Evolutionary conservation across 2,329 filamentous ascomycete genomes (phyloP).

Genomic region (Aspergillus persii): DNA sequence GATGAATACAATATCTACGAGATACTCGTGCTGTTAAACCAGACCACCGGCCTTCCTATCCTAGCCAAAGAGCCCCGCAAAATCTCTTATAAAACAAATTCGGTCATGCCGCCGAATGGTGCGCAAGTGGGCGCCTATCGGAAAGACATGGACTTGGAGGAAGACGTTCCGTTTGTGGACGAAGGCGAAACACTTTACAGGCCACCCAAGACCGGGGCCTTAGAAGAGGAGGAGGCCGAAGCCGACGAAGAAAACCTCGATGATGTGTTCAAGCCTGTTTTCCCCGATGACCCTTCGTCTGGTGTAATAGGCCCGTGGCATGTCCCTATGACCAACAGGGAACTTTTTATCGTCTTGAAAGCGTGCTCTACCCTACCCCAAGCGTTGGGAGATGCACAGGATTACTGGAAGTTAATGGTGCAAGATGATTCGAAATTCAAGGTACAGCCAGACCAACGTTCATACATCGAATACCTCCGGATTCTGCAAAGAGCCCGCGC

Average conservation of each 20-base stretch:
- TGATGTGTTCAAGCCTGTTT: conserved; percentile 37
- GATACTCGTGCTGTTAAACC: conserved; percentile 71
- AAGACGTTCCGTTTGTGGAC: conserved; percentile 34
- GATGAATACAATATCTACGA: conserved; percentile 64
- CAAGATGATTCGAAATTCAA: conserved; percentile 44
- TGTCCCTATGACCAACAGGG: conserved; percentile 51
- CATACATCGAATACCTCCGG: conserved; percentile 67
- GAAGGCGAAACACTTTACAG: conserved; percentile 25
- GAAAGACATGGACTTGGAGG: conserved; percentile 14
- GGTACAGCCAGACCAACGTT: conserved; percentile 70
- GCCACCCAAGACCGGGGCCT: conserved; percentile 11
- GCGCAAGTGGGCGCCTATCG: background rate
- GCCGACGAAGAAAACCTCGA: conserved; percentile 30
- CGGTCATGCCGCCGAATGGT: background rate
- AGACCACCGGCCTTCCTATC: conserved; percentile 72
- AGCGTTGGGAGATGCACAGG: conserved; percentile 60
- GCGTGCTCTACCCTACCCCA: conserved; percentile 59
- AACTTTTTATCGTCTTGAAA: conserved; percentile 67
- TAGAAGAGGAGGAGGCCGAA: conserved; percentile 20
- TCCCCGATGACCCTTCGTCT: conserved; percentile 7
- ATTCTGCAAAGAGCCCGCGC: conserved; percentile 65
- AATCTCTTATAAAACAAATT: conserved; percentile 4
- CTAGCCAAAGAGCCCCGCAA: conserved; percentile 26
- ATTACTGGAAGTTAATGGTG: conserved; percentile 77
- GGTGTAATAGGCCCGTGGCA: conserved; percentile 27